Base-by-base conservation (phyloP, 2,329 filamentous ascomycete species). In the Incumbomyces delicatus region DNA sequence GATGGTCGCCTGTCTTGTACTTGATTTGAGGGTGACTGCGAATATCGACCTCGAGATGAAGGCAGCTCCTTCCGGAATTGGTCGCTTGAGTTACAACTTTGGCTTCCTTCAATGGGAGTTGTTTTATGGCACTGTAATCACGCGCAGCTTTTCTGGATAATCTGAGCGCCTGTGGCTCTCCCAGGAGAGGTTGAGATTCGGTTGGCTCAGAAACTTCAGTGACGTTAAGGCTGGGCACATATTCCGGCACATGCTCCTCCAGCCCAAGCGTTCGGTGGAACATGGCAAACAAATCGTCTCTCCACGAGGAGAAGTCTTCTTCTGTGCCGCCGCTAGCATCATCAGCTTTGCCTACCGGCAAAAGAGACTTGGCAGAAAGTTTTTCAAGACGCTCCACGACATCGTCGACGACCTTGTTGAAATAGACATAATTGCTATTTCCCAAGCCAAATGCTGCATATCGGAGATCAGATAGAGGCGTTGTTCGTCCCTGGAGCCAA, bases 341-440 rank as follows among this genome's bases (percentile, higher is more conserved):
- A 58, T 95, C 87, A 54, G 88, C 90, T 69, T 94, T 88, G 53
- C 88, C 89, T 47, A 87, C 85, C 40, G 81, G 75, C 44, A 88
- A 85, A 50, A 95, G 82, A 50, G 83, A 75, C 57, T 77, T 74
- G 6, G 85, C 89, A 38, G 89, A 88, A 5, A 88, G 75, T 59
- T 81, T 85, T 59, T 80, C 72, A 44, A 95, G 70, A 43, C 77
- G 78, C 65, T 83, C 82, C 66, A 86, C 78, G 46, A 94, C 81
- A 52, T 87, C 85, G 66, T 88, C 85, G 48, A 95, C 85, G 80
- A 95, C 90, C 41, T 83, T 84, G 71, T 95, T 95, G 74, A 94
- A 95, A 71, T 95, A 88, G 64, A 95, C 88, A 65, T 95, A 95
- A 29, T 89, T 95, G 71, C 94, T 94, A 73, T 95, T 95, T 49